These are phyloP conservation scores for Colletotrichum costaricense DNA, from an alignment of 2,329 filamentous ascomycete genomes.

Conservation along the genomic window DNA sequence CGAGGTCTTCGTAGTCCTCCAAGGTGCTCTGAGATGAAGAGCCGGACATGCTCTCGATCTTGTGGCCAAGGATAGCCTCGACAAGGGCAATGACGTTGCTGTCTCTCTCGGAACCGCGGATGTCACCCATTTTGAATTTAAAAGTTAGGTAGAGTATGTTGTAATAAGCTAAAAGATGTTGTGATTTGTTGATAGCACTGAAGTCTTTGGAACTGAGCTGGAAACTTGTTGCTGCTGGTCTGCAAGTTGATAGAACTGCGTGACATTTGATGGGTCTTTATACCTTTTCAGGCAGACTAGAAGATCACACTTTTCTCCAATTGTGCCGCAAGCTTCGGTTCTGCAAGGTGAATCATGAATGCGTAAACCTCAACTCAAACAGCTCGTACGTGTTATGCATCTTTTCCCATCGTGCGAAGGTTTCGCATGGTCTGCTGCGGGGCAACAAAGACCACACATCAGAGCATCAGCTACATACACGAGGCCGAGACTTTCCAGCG, in stretches of 20 bases:
- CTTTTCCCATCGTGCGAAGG: slow-evolving; percentile 22
- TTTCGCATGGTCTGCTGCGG: slow-evolving; percentile 19
- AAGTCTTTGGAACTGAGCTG: background rate
- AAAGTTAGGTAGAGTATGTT: slow-evolving; percentile 32
- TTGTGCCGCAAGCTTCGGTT: background rate
- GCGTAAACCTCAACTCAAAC: slow-evolving; percentile 27
- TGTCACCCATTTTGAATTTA: slow-evolving; percentile 35
- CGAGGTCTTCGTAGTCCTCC: slow-evolving; percentile 48
- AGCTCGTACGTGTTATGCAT: background rate
- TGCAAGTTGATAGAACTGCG: fast-evolving
- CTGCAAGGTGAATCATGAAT: slow-evolving; percentile 26
- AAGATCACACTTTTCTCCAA: background rate
- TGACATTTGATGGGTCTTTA: slow-evolving; percentile 3
- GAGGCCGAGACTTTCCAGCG: slow-evolving; percentile 5
- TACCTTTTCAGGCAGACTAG: background rate
- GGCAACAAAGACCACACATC: background rate
- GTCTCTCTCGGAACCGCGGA: slow-evolving; percentile 29
- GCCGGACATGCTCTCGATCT: slow-evolving; percentile 41
- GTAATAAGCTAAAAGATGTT: slow-evolving; percentile 5
- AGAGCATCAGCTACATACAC: background rate
- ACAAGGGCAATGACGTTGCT: slow-evolving; percentile 44
- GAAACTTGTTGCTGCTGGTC: background rate
- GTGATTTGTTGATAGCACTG: slow-evolving; percentile 1
- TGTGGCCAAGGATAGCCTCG: slow-evolving; percentile 51
- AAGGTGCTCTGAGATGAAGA: slow-evolving; percentile 41